Evolutionary conservation across 306 rosid genomes (phyloP), one percentile per base, ranked within the genome.

Genomic region (Abrus pulchellus): DNA sequence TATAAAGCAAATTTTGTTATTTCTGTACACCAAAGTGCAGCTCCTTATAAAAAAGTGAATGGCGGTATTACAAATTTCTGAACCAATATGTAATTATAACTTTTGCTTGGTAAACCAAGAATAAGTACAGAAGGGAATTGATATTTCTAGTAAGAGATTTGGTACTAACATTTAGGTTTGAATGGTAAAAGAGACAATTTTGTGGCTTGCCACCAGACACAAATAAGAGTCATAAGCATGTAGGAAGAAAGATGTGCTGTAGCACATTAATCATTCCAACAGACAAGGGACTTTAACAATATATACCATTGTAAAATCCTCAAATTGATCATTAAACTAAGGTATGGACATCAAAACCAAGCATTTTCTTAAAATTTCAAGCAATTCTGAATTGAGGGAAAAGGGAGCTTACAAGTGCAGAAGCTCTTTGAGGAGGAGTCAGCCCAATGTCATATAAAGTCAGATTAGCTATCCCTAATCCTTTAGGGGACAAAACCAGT

Each of bases 371-470:
- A 36, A 71, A 67, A 70, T 72, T 59, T 66, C 60, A 72, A 80
- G 67, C 48, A 56, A 47, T 38, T 61, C 72, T 52, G 78, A 70
- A 78, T 68, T 50, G 30, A 64, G 7, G 48, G 83, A 28, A 67
- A 66, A 62, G 68, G 85, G 59, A 86, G 72, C 86, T 90, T 88
- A 92, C 97, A 69, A 90, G 80, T 47, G 95, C 94, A 81, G 95
- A 91, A 75, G 93, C 93, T 81, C 76, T 75, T 50, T 83, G 88
- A 56, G 95, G 91, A 86, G 97, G 97, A 81, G 83, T 73, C 68
- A 94, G 90, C 56, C 97, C 97, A 85, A 93, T 67, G 86, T 94
- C 99, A 72, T 76, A 74, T 72, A 94, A 63, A 43, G 93, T 93
- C 84, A 94, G 88, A 72, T 89, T 88, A 62, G 97, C 92, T 20